Percentiles rank a stretch among this genome's conserved stretches.
These are phyloP conservation scores for Termitomyces sp. DNA, from an alignment of 768 basidiomycete genomes.

Conservation along the genomic window DNA sequence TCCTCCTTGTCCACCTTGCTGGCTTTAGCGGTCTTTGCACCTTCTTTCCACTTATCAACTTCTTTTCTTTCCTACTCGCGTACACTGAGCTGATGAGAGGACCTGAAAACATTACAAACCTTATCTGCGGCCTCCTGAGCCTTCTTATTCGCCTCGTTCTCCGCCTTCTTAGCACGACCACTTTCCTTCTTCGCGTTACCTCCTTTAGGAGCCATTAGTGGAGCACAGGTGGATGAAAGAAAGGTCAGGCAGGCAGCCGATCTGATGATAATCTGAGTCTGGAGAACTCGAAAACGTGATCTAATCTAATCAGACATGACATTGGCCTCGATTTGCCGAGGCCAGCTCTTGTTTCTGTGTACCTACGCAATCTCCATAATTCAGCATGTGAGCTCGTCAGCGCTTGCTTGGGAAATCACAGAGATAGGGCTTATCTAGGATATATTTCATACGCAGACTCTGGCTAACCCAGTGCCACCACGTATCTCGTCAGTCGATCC, in stretches of 20 bases:
- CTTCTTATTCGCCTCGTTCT: slow-evolving; percentile 82
- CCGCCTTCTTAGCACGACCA: slow-evolving; percentile 87
- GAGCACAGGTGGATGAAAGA: background rate
- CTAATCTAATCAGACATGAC: slow-evolving; percentile 13
- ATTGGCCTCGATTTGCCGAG: background rate
- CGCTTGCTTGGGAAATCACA: background rate
- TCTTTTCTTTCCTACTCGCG: slow-evolving; percentile 62
- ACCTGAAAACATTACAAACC: slow-evolving; percentile 26
- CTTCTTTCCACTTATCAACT: slow-evolving; percentile 59
- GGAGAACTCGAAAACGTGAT: slow-evolving; percentile 6
- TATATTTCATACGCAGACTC: background rate
- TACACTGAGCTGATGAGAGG: background rate
- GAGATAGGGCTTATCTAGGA: no score
- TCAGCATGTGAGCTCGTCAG: background rate
- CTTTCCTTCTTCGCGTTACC: slow-evolving; percentile 90
- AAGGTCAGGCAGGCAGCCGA: background rate
- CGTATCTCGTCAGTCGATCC: background rate
- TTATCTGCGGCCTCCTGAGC: slow-evolving; percentile 54
- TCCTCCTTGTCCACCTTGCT: slow-evolving; percentile 70
- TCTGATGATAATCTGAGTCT: background rate
- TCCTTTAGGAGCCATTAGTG: slow-evolving; percentile 82
- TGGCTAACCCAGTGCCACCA: background rate
- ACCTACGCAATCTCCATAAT: no score
- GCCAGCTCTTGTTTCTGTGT: no score
- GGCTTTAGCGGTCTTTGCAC: slow-evolving; percentile 56